A percentile compares a stretch with the other conserved stretches of the same genome.
Conservation (phyloP, 768 basidiomycete genomes). For the Kwoniella sp. region DNA sequence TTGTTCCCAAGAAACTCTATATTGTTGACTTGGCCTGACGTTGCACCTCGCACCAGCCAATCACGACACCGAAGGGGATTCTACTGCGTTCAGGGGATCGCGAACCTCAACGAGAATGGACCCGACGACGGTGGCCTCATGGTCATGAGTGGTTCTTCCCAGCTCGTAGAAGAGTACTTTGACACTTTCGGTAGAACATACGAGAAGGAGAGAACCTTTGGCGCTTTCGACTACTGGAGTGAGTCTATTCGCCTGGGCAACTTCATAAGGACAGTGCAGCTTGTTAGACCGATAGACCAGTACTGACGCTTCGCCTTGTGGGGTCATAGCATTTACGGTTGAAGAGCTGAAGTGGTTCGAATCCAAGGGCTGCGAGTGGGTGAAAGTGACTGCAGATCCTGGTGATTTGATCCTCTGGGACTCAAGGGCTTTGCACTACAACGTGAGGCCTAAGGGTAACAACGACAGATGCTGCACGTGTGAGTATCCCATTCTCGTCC, state of each 20-base stretch:
- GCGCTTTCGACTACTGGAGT: slow-evolving; percentile 30
- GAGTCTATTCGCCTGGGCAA: no score
- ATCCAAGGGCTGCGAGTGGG: slow-evolving; percentile 45
- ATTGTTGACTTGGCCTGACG: not conserved
- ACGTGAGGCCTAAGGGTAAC: slow-evolving; percentile 33
- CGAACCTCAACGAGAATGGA: slow-evolving; percentile 37
- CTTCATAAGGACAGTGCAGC: no score
- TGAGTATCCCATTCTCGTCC: slow-evolving; percentile 9
- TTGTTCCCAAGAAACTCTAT: not conserved
- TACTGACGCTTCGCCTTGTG: no score
- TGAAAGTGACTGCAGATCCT: slow-evolving; percentile 46
- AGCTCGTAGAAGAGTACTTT: slow-evolving; percentile 28
- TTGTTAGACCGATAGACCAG: no score
- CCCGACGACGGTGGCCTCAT: slow-evolving; percentile 50
- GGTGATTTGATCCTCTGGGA: slow-evolving; percentile 55
- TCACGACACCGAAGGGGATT: slow-evolving; percentile 30
- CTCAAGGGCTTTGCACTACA: slow-evolving; percentile 42
- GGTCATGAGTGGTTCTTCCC: slow-evolving; percentile 48
- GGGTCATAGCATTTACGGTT: slow-evolving; percentile 39
- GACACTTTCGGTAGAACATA: slow-evolving; percentile 14
- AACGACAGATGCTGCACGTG: slow-evolving; percentile 43
- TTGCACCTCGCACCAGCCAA: slow-evolving; percentile 8
- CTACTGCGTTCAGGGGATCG: slow-evolving; percentile 33
- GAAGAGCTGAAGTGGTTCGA: slow-evolving; percentile 46
- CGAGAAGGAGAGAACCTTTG: slow-evolving; percentile 3